Conservation (phyloP, 352 stramenopile genomes). For the Elongisporangium anandrum region DNA sequence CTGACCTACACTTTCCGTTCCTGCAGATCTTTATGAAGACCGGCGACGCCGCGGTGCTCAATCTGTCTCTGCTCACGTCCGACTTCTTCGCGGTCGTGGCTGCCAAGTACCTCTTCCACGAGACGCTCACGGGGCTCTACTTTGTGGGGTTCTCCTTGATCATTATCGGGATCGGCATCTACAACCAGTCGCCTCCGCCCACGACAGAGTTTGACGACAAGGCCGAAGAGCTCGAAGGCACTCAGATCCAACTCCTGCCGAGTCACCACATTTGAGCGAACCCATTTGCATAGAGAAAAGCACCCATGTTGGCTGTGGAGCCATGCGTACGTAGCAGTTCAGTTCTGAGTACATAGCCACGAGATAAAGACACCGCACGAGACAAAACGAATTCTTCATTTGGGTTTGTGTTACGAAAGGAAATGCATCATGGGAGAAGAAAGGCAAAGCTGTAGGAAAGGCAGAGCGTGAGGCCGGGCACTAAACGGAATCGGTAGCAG, state of each 20-base stretch:
- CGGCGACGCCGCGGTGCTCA: conserved; percentile 94
- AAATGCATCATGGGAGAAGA: neutral
- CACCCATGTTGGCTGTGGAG: neutral
- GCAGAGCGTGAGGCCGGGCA: neutral
- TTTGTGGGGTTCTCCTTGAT: conserved; percentile 86
- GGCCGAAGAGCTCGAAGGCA: conserved; percentile 10
- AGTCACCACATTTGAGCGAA: neutral
- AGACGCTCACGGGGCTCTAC: conserved; percentile 77
- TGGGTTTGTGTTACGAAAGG: neutral
- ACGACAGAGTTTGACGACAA: conserved; percentile 33
- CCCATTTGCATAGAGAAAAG: neutral
- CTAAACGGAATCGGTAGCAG: neutral
- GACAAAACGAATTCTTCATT: neutral
- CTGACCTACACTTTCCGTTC: neutral
- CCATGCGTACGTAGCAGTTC: neutral
- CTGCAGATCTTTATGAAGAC: conserved; percentile 61
- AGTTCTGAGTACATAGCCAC: neutral
- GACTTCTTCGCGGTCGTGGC: conserved; percentile 94
- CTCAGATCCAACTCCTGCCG: conserved; percentile 9
- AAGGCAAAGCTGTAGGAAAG: neutral
- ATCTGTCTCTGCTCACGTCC: conserved; percentile 94
- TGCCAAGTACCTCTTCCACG: conserved; percentile 85
- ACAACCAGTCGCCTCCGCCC: conserved; percentile 53
- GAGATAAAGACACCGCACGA: neutral
- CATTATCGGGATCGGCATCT: conserved; percentile 65